A percentile compares a stretch with the other conserved stretches of the same genome.
phyloP scores from a whole-genome alignment of 208 protist genomes.

The Angomonas deanei region DNA sequence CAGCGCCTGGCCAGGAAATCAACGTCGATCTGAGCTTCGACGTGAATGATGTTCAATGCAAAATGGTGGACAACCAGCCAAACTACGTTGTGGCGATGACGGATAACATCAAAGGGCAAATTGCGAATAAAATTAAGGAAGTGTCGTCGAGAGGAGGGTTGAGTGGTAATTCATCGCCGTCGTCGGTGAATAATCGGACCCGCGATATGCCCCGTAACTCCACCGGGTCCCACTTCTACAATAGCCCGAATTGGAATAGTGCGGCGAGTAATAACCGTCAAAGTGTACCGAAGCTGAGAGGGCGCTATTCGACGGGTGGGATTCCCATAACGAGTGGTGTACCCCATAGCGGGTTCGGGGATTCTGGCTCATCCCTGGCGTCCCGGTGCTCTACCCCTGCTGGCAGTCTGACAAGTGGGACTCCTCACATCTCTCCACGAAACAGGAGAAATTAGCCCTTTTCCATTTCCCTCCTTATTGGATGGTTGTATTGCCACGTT shows the following conservation, averaged over 20 bases:
- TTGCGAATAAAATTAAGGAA: conserved; percentile 60
- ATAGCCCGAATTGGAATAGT: conserved; percentile 11
- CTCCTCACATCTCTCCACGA: not conserved
- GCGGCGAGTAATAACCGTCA: no score
- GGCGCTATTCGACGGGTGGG: not conserved
- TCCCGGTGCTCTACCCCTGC: conserved; percentile 2
- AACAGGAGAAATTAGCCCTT: not conserved
- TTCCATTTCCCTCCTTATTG: not conserved
- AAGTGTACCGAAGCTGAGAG: conserved; percentile 2
- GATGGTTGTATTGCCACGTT: conserved; percentile 5
- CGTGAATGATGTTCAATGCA: conserved; percentile 66
- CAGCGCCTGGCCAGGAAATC: conserved; percentile 39
- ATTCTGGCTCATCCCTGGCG: not conserved
- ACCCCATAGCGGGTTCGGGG: not conserved
- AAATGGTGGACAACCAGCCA: conserved; percentile 64
- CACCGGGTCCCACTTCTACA: conserved; percentile 27
- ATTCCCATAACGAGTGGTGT: not conserved
- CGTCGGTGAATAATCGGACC: not conserved
- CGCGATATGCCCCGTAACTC: not conserved
- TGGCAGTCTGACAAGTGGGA: not conserved
- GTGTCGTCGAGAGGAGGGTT: conserved; percentile 18
- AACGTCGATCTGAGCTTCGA: conserved; percentile 74
- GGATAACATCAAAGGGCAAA: conserved; percentile 56
- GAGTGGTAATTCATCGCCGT: not conserved
- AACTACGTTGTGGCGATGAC: conserved; percentile 76